A percentile compares a stretch with the other conserved stretches of the same genome.
phyloP scores from a whole-genome alignment of 352 stramenopile genomes.

The Phytophthora sojae region DNA sequence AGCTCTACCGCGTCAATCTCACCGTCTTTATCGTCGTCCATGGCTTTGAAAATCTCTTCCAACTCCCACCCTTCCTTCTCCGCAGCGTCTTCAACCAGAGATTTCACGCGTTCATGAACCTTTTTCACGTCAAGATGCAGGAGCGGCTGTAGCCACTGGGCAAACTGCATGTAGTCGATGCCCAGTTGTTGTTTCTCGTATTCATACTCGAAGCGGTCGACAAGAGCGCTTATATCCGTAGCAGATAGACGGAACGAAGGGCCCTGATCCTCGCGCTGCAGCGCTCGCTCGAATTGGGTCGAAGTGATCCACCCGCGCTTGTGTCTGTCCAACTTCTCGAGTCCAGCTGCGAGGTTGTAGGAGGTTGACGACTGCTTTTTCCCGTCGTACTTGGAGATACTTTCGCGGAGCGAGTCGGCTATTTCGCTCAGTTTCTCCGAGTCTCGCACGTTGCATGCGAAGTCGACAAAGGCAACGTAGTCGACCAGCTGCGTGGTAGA shows the following conservation, averaged over 20 bases:
- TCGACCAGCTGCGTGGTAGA: slow-evolving; percentile 43
- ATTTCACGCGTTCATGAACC: slow-evolving; percentile 58
- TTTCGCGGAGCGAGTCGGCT: slow-evolving; percentile 49
- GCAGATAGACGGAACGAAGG: slow-evolving; percentile 51
- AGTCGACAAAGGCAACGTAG: slow-evolving; percentile 70
- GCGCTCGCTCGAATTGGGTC: slow-evolving; percentile 43
- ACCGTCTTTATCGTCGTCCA: slow-evolving; percentile 66
- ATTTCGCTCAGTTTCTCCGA: slow-evolving; percentile 68
- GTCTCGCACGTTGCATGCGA: slow-evolving; percentile 71
- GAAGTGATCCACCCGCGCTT: slow-evolving; percentile 64
- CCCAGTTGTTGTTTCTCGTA: slow-evolving; percentile 61
- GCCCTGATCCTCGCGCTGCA: slow-evolving; percentile 30
- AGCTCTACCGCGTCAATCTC: slow-evolving; percentile 62
- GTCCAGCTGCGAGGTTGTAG: slow-evolving; percentile 48
- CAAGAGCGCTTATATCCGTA: slow-evolving; percentile 43
- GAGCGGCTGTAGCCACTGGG: slow-evolving; percentile 69
- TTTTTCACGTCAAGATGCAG: slow-evolving; percentile 69
- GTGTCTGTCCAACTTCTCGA: slow-evolving; percentile 67
- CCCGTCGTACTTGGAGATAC: slow-evolving; percentile 63
- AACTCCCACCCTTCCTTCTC: slow-evolving; percentile 55
- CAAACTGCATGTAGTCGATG: slow-evolving; percentile 78
- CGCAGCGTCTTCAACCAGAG: slow-evolving; percentile 50
- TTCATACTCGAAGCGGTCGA: slow-evolving; percentile 76
- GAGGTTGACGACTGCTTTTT: slow-evolving; percentile 54
- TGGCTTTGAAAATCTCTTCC: slow-evolving; percentile 62